Conservation (phyloP, 257 asterid genomes). For the Salvia rosmarinus region DNA sequence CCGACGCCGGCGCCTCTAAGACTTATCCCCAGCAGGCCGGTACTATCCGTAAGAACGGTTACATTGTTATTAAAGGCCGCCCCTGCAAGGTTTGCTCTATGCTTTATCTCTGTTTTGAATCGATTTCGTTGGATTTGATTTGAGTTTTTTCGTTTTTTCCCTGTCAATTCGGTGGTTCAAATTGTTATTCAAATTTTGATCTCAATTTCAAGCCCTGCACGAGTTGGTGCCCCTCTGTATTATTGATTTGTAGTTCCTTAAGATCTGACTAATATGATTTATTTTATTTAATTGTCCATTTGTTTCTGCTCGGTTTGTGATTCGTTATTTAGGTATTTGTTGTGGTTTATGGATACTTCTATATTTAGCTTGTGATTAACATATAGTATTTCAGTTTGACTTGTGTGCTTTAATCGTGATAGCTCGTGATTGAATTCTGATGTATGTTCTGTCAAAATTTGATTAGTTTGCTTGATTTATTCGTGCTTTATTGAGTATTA, state of each 20-base stretch:
- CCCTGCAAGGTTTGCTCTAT: constrained; percentile 58
- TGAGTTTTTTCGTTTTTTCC: not conserved
- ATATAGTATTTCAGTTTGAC: too few species aligned
- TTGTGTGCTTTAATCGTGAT: too few species aligned
- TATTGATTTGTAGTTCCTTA: not conserved
- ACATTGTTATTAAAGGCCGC: constrained; percentile 61
- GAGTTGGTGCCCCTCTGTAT: not conserved
- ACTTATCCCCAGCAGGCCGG: constrained; percentile 77
- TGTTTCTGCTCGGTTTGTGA: not conserved
- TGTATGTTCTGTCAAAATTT: not conserved
- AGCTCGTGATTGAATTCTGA: not conserved
- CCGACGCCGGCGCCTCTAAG: constrained; percentile 75
- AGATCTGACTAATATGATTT: not conserved
- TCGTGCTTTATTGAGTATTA: not conserved
- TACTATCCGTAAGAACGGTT: constrained; percentile 66
- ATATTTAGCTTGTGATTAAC: not conserved
- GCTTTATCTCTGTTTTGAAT: not conserved
- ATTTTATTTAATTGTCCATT: not conserved
- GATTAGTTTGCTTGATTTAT: not conserved
- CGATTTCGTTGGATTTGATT: not conserved
- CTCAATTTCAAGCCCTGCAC: not conserved
- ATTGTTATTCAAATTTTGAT: not conserved
- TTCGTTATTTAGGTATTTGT: not conserved
- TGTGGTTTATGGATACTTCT: not conserved
- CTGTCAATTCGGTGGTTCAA: not conserved